phyloP scores from a whole-genome alignment of 805 yeast genomes.

The Pichia exigua region DNA sequence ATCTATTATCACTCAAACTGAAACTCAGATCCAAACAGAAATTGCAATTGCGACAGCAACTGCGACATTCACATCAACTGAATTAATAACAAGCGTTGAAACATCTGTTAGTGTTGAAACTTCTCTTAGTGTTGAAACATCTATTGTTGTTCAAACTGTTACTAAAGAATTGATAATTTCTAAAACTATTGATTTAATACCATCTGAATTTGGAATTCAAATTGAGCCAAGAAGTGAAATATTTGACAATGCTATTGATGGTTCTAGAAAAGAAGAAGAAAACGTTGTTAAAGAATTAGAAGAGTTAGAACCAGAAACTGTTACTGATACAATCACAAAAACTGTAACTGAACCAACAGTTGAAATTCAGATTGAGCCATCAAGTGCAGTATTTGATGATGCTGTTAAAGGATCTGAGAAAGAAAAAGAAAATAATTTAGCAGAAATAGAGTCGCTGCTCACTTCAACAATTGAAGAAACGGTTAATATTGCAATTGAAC shows the following conservation, averaged over 20 bases:
- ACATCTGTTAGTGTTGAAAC: conserved; percentile 3
- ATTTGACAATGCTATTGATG: background rate
- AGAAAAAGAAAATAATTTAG: background rate
- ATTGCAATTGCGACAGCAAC: conserved; percentile 7
- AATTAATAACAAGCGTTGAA: conserved; percentile 8
- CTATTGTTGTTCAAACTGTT: conserved; percentile 1
- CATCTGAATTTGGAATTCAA: background rate
- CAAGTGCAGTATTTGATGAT: background rate
- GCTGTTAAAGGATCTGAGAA: background rate
- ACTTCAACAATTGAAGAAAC: background rate
- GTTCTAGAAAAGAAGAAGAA: background rate
- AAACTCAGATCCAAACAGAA: conserved; percentile 10
- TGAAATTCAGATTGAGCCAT: conserved; percentile 7
- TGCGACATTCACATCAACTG: conserved; percentile 6
- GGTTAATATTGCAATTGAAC: conserved; percentile 7
- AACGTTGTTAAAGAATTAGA: background rate
- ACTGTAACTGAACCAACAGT: background rate
- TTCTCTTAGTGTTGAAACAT: background rate
- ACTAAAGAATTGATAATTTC: background rate
- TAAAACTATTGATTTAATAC: background rate
- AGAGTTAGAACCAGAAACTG: background rate
- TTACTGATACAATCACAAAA: background rate
- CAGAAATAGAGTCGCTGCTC: background rate
- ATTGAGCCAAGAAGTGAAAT: background rate
- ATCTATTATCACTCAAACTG: conserved; percentile 3